phyloP scores from a whole-genome alignment of 2,329 filamentous ascomycete genomes.

The Eurotiales sp. region DNA sequence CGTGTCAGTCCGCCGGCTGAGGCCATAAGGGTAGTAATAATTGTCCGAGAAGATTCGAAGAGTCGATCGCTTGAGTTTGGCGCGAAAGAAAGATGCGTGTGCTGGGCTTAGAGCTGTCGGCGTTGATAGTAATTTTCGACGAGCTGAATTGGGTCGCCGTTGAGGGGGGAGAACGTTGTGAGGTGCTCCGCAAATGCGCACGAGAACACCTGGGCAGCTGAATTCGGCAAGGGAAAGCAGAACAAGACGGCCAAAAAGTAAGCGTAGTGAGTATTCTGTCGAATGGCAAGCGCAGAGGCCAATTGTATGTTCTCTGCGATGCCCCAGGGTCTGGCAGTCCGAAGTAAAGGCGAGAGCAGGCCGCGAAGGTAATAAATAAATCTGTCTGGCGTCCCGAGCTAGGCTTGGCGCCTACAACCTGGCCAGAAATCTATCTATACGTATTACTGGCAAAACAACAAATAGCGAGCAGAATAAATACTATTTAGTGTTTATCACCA shows the following conservation, averaged over 20 bases:
- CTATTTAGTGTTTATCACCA: too few relatives aligned
- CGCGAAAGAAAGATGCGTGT: conserved; percentile 16
- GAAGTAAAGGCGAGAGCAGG: background rate
- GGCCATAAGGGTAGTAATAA: conserved; percentile 50
- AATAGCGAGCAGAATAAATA: too few relatives aligned
- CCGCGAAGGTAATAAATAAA: background rate
- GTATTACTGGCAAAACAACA: too few relatives aligned
- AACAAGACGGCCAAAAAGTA: background rate
- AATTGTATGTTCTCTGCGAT: conserved; percentile 7
- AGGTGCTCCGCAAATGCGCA: conserved; percentile 13
- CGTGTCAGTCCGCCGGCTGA: conserved; percentile 69
- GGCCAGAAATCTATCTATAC: too few relatives aligned
- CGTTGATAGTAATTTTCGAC: background rate
- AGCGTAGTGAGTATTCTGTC: background rate
- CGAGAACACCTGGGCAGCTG: conserved; percentile 12
- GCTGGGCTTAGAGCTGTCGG: background rate
- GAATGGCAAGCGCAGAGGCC: background rate
- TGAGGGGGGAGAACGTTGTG: conserved; percentile 13
- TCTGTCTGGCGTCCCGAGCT: background rate
- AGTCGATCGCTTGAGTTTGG: conserved; percentile 15
- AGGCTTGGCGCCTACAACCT: background rate
- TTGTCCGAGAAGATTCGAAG: conserved; percentile 17
- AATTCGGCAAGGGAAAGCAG: background rate
- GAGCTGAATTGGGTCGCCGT: background rate
- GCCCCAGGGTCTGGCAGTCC: background rate